Evolutionary conservation across 352 stramenopile genomes (phyloP), one percentile per base, ranked within the genome.

Genomic region (Pythium pectinolyticum): DNA sequence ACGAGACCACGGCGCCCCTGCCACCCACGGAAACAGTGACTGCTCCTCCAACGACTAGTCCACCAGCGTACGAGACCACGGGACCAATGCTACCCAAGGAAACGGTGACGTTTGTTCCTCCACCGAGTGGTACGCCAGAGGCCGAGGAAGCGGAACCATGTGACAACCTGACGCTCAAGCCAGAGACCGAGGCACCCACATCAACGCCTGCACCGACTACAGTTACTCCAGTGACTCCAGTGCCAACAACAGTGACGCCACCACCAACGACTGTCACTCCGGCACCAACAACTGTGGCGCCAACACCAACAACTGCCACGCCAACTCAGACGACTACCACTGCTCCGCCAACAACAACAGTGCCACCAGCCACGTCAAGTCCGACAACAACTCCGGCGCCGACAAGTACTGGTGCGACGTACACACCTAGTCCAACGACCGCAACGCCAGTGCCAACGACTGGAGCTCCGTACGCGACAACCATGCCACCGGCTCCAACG

Each of bases 91-190:
- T 24, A 10, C 28, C 41, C 5, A 49, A 49, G 41, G 41, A 49
- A 49, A 22, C 20, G 20, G 41, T 12, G n/a, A n/a, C n/a, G 7
- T 1, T 9, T 4, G 5, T n/a, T 49, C 20, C 41, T 5, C 37
- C 37, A 9, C 1, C 3, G 15, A 43, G 7, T 20, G 37, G 37
- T 19, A 20, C 9, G 9, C 37, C 19, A 15, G 37, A 43, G 15
- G 22, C 37, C 15, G 22, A 14, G 37, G 15, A 45, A 2, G 5
- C 17, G 17, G 43, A 65, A 14, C 59, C 59, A 22, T 66, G 59
- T 14, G 49, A 59, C 28, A 28, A 3, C n/a, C 8, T 66, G 15
- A 54, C 48, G 17, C 30, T 66, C 7, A 59, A 55, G 39, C 50
- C 61, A 19, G 27, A 57, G 9, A 31, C 50, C 14, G 48, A 41